phyloP scores from a whole-genome alignment of 2,329 filamentous ascomycete genomes.

The Dothistroma pini region DNA sequence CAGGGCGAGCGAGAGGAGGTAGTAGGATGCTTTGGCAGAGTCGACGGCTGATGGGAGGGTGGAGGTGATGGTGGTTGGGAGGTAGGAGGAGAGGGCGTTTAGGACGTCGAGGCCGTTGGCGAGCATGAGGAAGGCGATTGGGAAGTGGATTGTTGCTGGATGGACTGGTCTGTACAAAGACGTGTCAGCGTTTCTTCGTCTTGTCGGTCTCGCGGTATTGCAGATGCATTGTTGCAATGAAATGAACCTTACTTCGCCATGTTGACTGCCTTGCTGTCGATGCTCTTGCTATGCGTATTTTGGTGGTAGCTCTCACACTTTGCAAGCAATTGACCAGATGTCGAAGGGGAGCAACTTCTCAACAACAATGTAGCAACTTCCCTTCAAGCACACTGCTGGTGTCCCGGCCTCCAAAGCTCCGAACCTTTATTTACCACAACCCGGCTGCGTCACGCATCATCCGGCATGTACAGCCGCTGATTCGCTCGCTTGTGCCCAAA shows the following conservation, averaged over 20 bases:
- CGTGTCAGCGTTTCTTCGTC: not conserved
- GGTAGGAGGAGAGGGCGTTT: slow-evolving; percentile 33
- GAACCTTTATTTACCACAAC: slow-evolving; percentile 2
- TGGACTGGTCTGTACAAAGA: slow-evolving; percentile 39
- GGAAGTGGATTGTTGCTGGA: slow-evolving; percentile 47
- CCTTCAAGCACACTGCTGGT: not conserved
- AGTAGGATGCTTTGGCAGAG: slow-evolving; percentile 43
- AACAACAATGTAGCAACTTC: not conserved
- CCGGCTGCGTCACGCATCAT: slow-evolving; percentile 8
- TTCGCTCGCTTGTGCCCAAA: slow-evolving; percentile 4
- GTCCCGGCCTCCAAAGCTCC: slow-evolving; percentile 2
- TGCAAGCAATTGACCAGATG: not conserved
- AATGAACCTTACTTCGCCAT: slow-evolving; percentile 18
- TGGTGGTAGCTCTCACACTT: not conserved
- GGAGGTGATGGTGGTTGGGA: slow-evolving; percentile 32
- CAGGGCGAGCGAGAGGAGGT: slow-evolving; percentile 42
- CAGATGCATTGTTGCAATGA: not conserved
- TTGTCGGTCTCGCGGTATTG: not conserved
- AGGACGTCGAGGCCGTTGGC: slow-evolving; percentile 43
- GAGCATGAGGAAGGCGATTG: slow-evolving; percentile 44
- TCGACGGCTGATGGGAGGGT: slow-evolving; percentile 35
- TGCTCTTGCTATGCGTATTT: not conserved
- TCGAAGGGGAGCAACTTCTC: not conserved
- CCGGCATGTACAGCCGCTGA: slow-evolving; percentile 6
- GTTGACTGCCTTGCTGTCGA: slow-evolving; percentile 2